Percentiles rank a stretch among this genome's conserved stretches.
phyloP scores from a whole-genome alignment of 331 rosid genomes.

The Prunus yedoensis region DNA sequence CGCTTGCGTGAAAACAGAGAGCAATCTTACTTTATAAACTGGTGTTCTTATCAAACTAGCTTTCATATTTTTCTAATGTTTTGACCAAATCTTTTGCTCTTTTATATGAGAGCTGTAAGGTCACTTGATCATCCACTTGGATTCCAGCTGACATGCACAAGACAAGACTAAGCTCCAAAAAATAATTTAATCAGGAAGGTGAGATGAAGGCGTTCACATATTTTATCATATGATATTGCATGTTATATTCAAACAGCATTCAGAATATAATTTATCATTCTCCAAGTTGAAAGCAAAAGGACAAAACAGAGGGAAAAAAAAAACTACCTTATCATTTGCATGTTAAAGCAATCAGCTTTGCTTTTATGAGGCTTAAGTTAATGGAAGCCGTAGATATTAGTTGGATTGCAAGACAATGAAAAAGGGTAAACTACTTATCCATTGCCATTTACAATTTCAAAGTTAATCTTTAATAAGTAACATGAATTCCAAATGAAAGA shows the following conservation, averaged over 20 bases:
- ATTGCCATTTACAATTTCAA: too few relatives aligned
- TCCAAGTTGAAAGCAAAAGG: neutral
- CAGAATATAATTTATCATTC: neutral
- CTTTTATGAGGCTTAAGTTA: neutral
- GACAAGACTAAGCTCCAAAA: neutral
- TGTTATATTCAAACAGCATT: neutral
- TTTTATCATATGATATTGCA: neutral
- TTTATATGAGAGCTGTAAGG: neutral
- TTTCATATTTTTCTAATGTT: neutral
- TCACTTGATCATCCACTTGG: neutral
- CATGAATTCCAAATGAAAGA: too few relatives aligned
- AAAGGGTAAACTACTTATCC: neutral
- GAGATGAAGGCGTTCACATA: neutral
- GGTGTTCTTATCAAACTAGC: neutral
- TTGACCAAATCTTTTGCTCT: neutral
- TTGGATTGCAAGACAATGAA: neutral
- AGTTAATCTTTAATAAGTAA: too few relatives aligned
- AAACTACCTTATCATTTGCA: neutral
- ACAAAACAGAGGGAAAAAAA: neutral
- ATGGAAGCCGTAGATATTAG: neutral
- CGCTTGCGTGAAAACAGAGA: neutral
- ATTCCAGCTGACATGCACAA: constrained; percentile 14
- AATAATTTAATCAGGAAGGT: neutral
- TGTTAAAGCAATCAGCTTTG: neutral
- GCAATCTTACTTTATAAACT: neutral